Conservation (phyloP, 2,329 filamentous ascomycete genomes). For the Arthrobotrys sinensis region DNA sequence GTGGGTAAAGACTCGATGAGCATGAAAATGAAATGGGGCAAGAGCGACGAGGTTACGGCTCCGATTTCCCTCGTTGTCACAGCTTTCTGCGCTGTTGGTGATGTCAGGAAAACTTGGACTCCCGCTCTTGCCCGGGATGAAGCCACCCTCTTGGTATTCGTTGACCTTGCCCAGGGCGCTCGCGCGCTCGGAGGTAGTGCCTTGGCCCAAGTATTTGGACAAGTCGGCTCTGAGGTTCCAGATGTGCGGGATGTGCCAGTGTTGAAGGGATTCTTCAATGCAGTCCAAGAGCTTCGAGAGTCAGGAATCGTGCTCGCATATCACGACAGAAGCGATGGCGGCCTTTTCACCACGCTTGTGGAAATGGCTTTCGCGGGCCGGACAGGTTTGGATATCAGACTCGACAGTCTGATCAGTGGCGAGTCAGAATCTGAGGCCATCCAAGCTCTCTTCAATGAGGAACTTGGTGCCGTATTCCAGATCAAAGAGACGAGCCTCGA, state of each 20-base stretch:
- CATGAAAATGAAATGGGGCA: conserved; percentile 96
- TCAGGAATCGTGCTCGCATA: conserved; percentile 86
- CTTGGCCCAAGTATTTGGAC: conserved; percentile 87
- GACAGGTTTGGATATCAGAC: conserved; percentile 86
- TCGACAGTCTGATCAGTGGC: conserved; percentile 78
- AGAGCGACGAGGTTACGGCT: conserved; percentile 87
- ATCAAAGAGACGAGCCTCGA: conserved; percentile 86
- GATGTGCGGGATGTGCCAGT: conserved; percentile 87
- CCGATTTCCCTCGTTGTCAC: conserved; percentile 93
- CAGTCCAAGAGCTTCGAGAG: conserved; percentile 79
- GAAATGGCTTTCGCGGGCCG: conserved; percentile 99
- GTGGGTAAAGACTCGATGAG: conserved; percentile 99
- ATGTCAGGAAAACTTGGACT: conserved; percentile 92
- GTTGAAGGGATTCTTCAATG: conserved; percentile 92
- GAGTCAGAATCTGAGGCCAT: conserved; percentile 77
- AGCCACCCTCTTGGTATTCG: conserved; percentile 88
- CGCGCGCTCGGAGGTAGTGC: conserved; percentile 91
- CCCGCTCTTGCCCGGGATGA: conserved; percentile 88
- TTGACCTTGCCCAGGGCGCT: conserved; percentile 86
- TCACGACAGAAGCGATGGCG: conserved; percentile 94
- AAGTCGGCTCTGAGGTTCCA: conserved; percentile 86
- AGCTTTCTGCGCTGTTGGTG: conserved; percentile 86
- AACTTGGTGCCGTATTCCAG: conserved; percentile 96
- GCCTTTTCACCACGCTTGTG: conserved; percentile 87
- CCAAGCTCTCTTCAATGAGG: conserved; percentile 92